Base-by-base conservation (phyloP, 139 green algal species). In the Chlamydomonas incerta region DNA sequence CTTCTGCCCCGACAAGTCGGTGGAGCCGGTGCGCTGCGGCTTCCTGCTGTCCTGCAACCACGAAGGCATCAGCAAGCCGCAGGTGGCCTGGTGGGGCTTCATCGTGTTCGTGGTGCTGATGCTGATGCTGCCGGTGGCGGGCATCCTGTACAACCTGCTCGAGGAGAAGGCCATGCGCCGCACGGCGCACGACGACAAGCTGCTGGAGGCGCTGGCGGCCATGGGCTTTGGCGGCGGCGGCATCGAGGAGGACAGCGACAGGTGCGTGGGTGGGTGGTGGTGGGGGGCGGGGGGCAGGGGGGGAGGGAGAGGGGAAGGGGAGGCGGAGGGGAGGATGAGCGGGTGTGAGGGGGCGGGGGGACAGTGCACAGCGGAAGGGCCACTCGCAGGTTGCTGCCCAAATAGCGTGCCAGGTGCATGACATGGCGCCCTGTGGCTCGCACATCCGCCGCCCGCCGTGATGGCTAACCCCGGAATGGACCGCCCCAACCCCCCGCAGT, bases 1-100 rank as follows among this genome's bases (percentile, higher is more conserved):
- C 85, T 90, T 82, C 80, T 92, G 88, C 73, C 71, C 77, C 34
- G 31, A 68, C 11, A 35, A 82, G 74, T 41, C 34, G 11, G 35
- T 57, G 46, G 58, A 15, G 24, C 74, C 74, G 33, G 34, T 60
- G 74, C 74, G 57, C 18, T 82, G 74, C 74, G 57, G 58, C 74
- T 58, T 71, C 26, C 74, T 82, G 74, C 74, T 82, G 57, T 14
- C 34, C 9, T 82, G 74, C 58, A 57, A 66, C 58, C 6, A 57
- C 6, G 58, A 58, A 35, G 74, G 74, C 58, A 71, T 37, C 58
- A 29, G 34, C 74, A 82, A 72, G 34, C 74, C 63, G 47, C 21
- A 79, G 29, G 72, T 79, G 46, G 58, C 57, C 13, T 71, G 57
- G 57, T 83, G 76, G 76, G 76, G 76, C 60, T 74, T 83, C 41